These are phyloP conservation scores for Phanerochaete carnosa DNA, from an alignment of 768 basidiomycete species.

Conservation along the genomic window DNA sequence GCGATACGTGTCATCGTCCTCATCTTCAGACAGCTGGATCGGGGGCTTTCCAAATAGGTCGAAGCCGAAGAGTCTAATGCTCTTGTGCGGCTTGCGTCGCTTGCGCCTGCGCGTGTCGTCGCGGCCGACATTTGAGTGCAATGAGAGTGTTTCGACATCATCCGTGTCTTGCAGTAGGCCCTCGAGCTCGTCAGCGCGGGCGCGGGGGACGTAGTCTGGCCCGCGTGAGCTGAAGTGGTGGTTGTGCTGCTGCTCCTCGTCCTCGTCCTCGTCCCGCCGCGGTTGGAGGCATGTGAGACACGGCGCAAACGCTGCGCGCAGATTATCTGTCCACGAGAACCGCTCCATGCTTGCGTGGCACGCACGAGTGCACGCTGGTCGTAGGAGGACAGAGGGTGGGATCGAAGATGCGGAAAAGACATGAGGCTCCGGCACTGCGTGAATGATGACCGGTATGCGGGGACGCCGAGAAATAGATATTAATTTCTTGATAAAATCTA, in stretches of 20 bases:
- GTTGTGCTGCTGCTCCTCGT: slow-evolving; percentile 21
- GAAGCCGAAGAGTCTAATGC: slow-evolving; percentile 61
- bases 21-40: slow-evolving; percentile 59
- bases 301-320: slow-evolving; percentile 54
- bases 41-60: slow-evolving; percentile 60
- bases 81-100: slow-evolving; percentile 30
- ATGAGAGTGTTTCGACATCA: slow-evolving; percentile 62
- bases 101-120: slow-evolving; percentile 31
- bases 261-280: slow-evolving; percentile 32
- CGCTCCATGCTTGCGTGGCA: slow-evolving; percentile 30
- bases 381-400: background rate
- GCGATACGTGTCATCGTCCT: slow-evolving; percentile 20
- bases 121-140: slow-evolving; percentile 59
- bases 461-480: background rate
- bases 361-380: background rate
- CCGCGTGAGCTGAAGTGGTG: slow-evolving; percentile 4
- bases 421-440: background rate
- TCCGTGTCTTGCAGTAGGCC: slow-evolving; percentile 46
- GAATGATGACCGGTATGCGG: background rate
- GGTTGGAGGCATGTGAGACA: slow-evolving; percentile 56
- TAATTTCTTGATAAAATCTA: background rate
- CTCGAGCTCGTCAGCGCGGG: slow-evolving; percentile 43
- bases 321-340: slow-evolving; percentile 62
- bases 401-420: background rate
- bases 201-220: slow-evolving; percentile 18